phyloP scores from a whole-genome alignment of 176 grass and related monocot species.

The Triticum aestivum region DNA sequence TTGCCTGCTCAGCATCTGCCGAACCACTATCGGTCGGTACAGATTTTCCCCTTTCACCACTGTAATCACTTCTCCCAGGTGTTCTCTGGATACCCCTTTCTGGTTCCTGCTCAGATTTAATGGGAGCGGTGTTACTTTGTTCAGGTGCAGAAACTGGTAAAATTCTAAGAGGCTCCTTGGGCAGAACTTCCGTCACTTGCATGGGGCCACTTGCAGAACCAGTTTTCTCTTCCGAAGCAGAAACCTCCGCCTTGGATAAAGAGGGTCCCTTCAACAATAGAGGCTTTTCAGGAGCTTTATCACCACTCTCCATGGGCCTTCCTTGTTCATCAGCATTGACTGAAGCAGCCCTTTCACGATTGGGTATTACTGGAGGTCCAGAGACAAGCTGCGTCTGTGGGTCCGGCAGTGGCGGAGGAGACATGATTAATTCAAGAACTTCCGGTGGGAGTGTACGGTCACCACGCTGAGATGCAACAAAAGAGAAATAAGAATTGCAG shows the following conservation, averaged over 20 bases:
- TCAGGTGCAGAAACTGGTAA: conserved; percentile 50
- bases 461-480: conserved; percentile 66
- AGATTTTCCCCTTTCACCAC: conserved; percentile 78
- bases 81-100: conserved; percentile 65
- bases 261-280: conserved; percentile 34
- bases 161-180: conserved; percentile 62
- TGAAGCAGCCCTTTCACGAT: conserved; percentile 28
- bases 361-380: conserved; percentile 29
- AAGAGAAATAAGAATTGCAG: conserved; percentile 19
- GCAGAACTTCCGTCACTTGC: conserved; percentile 45
- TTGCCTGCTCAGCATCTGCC: conserved; percentile 61
- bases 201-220: conserved; percentile 29
- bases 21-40: conserved; percentile 55
- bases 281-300: conserved; percentile 48
- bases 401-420: conserved; percentile 34
- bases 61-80: conserved; percentile 53
- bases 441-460: conserved; percentile 81
- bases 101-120: conserved; percentile 91
- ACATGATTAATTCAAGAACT: conserved; percentile 88
- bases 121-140: conserved; percentile 39
- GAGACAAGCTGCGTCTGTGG: conserved; percentile 47
- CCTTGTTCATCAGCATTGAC: conserved; percentile 44
- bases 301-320: conserved; percentile 48
- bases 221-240: conserved; percentile 62
- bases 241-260: conserved; percentile 70